phyloP scores from a whole-genome alignment of 495 filamentous ascomycete species.

The Polyplosphaeria fusca region DNA sequence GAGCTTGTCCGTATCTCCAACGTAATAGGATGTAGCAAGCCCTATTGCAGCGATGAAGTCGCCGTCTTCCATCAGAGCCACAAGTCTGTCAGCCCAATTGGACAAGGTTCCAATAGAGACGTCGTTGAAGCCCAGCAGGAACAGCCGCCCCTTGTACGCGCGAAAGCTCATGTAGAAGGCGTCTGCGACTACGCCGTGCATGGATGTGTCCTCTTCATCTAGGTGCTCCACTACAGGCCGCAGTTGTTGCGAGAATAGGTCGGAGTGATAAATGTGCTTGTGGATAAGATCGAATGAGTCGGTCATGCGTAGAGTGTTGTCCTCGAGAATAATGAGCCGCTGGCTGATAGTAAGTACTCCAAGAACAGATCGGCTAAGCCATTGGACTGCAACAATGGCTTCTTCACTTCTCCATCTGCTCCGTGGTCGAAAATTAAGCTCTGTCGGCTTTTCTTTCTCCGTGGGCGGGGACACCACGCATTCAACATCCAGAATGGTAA shows the following conservation, averaged over 20 bases:
- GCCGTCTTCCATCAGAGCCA: constrained; percentile 92
- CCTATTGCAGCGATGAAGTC: constrained; percentile 88
- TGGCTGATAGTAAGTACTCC: constrained; percentile 91
- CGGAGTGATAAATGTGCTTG: constrained; percentile 86
- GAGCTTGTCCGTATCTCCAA: constrained; percentile 81
- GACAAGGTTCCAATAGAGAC: constrained; percentile 84
- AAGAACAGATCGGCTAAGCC: constrained; percentile 91
- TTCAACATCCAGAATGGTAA: constrained; percentile 86
- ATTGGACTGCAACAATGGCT: constrained; percentile 93
- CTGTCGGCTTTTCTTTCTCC: constrained; percentile 66
- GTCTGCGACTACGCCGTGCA: constrained; percentile 95
- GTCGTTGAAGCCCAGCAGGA: constrained; percentile 86
- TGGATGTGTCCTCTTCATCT: constrained; percentile 80
- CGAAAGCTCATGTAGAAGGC: constrained; percentile 98
- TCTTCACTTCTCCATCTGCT: constrained; percentile 93
- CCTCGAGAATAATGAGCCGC: constrained; percentile 86
- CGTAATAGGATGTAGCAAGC: constrained; percentile 88
- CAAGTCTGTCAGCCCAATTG: constrained; percentile 97
- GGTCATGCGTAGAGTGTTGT: constrained; percentile 75
- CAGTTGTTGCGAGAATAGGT: constrained; percentile 82
- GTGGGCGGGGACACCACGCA: constrained; percentile 55
- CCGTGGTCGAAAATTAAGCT: constrained; percentile 73
- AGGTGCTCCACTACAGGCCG: constrained; percentile 79
- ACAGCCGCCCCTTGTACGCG: constrained; percentile 89
- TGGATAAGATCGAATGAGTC: constrained; percentile 90